Base-by-base conservation (phyloP, 495 filamentous ascomycete species). In the Parathielavia appendiculata region DNA sequence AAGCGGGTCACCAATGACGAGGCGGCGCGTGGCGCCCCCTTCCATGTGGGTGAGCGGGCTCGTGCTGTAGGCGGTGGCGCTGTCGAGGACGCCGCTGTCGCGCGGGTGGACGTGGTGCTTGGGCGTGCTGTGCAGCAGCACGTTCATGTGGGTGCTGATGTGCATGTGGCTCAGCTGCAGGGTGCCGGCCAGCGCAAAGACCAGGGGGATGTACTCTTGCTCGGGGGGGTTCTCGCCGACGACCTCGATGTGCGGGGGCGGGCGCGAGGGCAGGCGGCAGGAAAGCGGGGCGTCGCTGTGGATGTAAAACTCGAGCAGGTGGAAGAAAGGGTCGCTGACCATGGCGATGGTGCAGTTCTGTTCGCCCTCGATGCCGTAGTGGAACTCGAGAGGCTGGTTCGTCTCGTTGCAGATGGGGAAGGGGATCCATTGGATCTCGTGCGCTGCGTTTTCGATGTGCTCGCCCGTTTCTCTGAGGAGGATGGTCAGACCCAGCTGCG, bases 241-340 rank as follows among this genome's bases (percentile, higher is more conserved):
- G 14, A 69, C 65, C 59, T 77, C 65, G 66, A 75, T 51, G 60
- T 76, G 73, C 9, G 75, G 67, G 9, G 86, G 74, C 0, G 92
- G 92, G 7, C 83, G 84, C 11, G 90, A 85, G 41, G 92, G 92
- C 2, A 97, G 82, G 58, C 93, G 92, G 74, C 93, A 98, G 48
- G 90, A 86, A 46, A 98, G 81, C 32, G 93, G 93, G 12, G 89
- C 90, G 71, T 98, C 93, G 76, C 87, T 90, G 79, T 97, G 93
- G 65, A 97, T 86, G 82, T 97, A 97, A 81, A 96, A 97, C 75
- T 98, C 93, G 71, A 97, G 84, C 44, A 97, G 86, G 75, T 98
- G 93, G 81, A 93, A 98, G 79, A 96, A 86, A 19, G 86, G 82
- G 73, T 98, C 93, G 66, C 84, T 76, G 66, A 97, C 81, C 66